A percentile compares a stretch with the other conserved stretches of the same genome.
These are phyloP conservation scores for Grammothele lineata DNA, from an alignment of 768 basidiomycete genomes.

Conservation along the genomic window DNA sequence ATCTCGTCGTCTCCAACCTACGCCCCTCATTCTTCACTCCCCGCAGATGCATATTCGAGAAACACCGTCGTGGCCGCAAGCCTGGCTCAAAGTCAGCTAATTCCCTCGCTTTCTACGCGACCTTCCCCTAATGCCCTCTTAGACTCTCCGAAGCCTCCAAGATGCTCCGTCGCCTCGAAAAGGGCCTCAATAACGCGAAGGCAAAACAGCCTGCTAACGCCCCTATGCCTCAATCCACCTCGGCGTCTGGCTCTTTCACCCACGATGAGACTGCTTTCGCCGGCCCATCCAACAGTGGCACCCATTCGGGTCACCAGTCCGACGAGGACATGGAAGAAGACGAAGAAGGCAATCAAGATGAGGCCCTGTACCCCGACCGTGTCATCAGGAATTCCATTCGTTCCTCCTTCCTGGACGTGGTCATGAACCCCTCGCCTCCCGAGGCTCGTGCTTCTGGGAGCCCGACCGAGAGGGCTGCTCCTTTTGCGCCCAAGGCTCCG, in stretches of 20 bases:
- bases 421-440: slow-evolving; percentile 67
- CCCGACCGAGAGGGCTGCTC: slow-evolving; percentile 28
- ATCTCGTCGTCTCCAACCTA: slow-evolving; percentile 14
- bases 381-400: slow-evolving; percentile 66
- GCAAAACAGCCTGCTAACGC: slow-evolving; percentile 50
- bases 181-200: slow-evolving; percentile 73
- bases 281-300: slow-evolving; percentile 40
- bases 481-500: slow-evolving; percentile 3
- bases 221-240: slow-evolving; percentile 30
- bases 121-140: slow-evolving; percentile 12
- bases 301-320: slow-evolving; percentile 42
- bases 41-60: slow-evolving; percentile 77
- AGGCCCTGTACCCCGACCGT: slow-evolving; percentile 67
- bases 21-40: slow-evolving; percentile 10
- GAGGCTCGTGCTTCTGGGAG: slow-evolving; percentile 21
- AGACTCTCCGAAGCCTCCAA: slow-evolving; percentile 88
- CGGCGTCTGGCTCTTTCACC: slow-evolving; percentile 17
- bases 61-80: slow-evolving; percentile 83
- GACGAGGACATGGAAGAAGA: slow-evolving; percentile 58
- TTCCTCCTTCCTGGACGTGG: slow-evolving; percentile 80
- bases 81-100: slow-evolving; percentile 74
- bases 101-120: slow-evolving; percentile 29
- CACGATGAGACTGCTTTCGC: slow-evolving; percentile 18
- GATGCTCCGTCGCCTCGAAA: slow-evolving; percentile 83
- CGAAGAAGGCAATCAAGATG: slow-evolving; percentile 49